Conservation (phyloP, 2,329 filamentous ascomycete genomes). For the Colletotrichum godetiae region DNA sequence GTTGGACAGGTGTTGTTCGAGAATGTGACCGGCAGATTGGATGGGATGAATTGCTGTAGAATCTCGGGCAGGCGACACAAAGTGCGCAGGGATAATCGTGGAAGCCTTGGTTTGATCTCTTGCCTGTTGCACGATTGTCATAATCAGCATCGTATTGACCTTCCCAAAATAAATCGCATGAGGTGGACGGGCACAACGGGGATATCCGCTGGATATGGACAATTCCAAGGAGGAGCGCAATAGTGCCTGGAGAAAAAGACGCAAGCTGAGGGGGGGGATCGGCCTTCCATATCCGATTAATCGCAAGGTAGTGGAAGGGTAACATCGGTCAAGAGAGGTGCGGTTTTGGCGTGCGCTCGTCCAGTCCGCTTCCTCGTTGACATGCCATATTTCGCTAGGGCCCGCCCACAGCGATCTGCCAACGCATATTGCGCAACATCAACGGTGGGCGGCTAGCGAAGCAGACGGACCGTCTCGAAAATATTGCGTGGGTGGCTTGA, state of each 20-base stretch:
- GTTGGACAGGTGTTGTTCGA: constrained; percentile 1
- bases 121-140: constrained; percentile 17
- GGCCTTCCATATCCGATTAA: neutral
- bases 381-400: neutral
- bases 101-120: constrained; percentile 16
- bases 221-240: neutral
- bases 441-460: neutral
- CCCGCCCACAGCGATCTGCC: neutral
- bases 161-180: neutral
- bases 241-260: neutral
- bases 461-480: constrained; percentile 1
- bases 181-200: neutral
- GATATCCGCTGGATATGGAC: neutral
- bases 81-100: constrained; percentile 21
- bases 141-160: constrained; percentile 14
- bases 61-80: constrained; percentile 5
- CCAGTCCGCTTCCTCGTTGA: neutral
- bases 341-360: neutral
- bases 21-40: constrained; percentile 26
- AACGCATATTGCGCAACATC: constrained; percentile 12
- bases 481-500: constrained; percentile 21
- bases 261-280: neutral
- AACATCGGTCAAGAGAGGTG: neutral
- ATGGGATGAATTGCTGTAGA: constrained; percentile 28
- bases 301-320: neutral